phyloP scores from a whole-genome alignment of 2,329 filamentous ascomycete species.

The Fusarium heterosporum region DNA sequence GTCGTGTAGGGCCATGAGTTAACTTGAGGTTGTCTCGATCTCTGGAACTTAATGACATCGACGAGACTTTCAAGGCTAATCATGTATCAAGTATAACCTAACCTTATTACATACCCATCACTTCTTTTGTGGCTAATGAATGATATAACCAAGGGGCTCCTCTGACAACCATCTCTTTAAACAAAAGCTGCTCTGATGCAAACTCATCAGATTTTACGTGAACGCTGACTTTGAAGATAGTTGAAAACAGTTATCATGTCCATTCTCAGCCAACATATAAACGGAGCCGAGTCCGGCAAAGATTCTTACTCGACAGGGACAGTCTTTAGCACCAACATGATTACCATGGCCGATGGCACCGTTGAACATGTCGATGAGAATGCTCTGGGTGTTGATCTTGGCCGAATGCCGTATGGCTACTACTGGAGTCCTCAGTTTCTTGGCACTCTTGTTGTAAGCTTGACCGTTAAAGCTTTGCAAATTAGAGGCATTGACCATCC shows the following conservation, averaged over 20 bases:
- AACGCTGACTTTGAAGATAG: neutral
- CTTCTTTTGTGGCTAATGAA: neutral
- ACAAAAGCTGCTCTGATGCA: neutral
- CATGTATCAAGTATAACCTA: neutral
- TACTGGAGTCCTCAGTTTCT: constrained; percentile 56
- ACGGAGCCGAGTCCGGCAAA: neutral
- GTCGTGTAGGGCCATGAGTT: neutral
- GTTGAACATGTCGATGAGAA: constrained; percentile 57
- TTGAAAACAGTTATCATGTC: neutral
- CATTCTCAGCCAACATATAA: neutral
- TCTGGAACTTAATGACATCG: neutral
- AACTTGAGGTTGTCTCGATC: neutral
- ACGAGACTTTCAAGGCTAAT: neutral
- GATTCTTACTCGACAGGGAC: constrained; percentile 3
- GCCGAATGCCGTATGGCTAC: constrained; percentile 56
- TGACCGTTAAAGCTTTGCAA: too few species aligned
- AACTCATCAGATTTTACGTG: neutral
- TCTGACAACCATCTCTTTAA: neutral
- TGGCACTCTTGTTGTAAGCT: constrained; percentile 53
- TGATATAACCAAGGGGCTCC: neutral
- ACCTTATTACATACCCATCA: neutral
- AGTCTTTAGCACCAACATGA: constrained; percentile 44
- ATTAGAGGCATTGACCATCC: neutral
- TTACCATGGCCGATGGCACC: constrained; percentile 55
- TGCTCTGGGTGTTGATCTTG: constrained; percentile 56